Evolutionary conservation across 164 flowering plant species (phyloP).

Genomic region (Vitis rupestris): DNA sequence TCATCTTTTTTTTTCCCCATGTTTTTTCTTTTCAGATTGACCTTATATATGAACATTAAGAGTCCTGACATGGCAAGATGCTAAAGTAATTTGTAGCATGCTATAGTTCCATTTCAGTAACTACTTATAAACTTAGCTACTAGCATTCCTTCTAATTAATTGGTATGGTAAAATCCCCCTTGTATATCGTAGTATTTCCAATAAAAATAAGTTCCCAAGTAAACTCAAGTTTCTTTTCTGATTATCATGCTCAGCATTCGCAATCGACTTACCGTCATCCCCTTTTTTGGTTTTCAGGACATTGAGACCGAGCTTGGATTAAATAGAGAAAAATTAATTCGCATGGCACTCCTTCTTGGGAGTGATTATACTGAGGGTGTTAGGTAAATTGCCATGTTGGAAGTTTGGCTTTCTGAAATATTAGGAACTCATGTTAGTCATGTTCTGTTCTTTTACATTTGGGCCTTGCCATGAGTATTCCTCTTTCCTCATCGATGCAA

Average conservation of each 20-base stretch:
- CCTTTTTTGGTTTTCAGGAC: constrained; percentile 51
- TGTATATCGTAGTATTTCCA: too few species aligned
- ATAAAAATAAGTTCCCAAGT: too few species aligned
- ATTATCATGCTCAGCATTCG: too few species aligned
- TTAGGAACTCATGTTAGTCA: background rate
- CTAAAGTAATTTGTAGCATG: too few species aligned
- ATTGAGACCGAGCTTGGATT: constrained; percentile 90
- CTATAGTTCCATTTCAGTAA: too few species aligned
- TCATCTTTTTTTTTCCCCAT: background rate
- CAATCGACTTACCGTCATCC: background rate
- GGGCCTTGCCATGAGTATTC: background rate
- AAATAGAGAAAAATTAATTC: constrained; percentile 68
- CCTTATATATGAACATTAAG: too few species aligned
- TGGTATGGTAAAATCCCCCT: too few species aligned
- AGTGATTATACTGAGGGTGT: constrained; percentile 99
- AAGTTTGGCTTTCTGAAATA: constrained; percentile 5
- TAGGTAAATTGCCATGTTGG: constrained; percentile 44
- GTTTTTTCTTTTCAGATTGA: background rate
- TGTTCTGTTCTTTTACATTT: background rate
- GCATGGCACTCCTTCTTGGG: constrained; percentile 94
- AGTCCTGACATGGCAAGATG: too few species aligned
- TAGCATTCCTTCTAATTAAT: too few species aligned
- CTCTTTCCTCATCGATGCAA: too few species aligned
- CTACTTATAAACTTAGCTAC: too few species aligned
- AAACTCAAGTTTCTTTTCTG: too few species aligned